Evolutionary conservation across 1,284 basidiomycete genomes (phyloP).

Genomic region (Phylloboletellus chloephorus): DNA sequence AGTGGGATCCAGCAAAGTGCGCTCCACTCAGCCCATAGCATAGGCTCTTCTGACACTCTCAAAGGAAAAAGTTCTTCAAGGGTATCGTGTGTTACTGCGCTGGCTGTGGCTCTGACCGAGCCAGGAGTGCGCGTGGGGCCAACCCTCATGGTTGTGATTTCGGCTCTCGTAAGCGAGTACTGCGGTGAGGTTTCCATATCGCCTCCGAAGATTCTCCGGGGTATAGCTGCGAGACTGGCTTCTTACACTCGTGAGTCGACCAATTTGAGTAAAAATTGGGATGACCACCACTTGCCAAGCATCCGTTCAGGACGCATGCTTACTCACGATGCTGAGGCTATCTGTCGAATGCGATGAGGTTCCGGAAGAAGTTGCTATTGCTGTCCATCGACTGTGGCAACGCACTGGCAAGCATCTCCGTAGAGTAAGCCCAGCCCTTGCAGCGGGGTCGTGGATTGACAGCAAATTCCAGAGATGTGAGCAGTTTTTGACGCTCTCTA

Average conservation of each 20-base stretch:
- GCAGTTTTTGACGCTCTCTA: slow-evolving; percentile 51
- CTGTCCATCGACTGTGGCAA: slow-evolving; percentile 41
- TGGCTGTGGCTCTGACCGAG: slow-evolving; percentile 48
- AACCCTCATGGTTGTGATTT: slow-evolving; percentile 57
- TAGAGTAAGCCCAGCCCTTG: slow-evolving; percentile 37
- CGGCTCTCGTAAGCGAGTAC: slow-evolving; percentile 61
- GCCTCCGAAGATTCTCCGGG: slow-evolving; percentile 47
- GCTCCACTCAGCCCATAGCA: slow-evolving; percentile 15
- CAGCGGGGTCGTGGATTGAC: slow-evolving; percentile 7
- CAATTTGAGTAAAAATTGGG: background rate
- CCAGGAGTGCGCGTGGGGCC: slow-evolving; percentile 41
- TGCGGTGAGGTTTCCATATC: slow-evolving; percentile 46
- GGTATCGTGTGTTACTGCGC: slow-evolving; percentile 44
- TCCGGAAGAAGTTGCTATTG: slow-evolving; percentile 39
- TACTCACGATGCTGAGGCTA: slow-evolving; percentile 64
- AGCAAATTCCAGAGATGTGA: slow-evolving; percentile 50
- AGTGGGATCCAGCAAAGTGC: slow-evolving; percentile 44
- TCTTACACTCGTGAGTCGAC: slow-evolving; percentile 45
- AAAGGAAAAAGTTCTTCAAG: slow-evolving; percentile 43
- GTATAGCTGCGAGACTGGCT: slow-evolving; percentile 42
- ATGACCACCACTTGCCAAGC: slow-evolving; percentile 35
- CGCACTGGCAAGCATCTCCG: slow-evolving; percentile 49
- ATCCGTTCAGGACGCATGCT: slow-evolving; percentile 61
- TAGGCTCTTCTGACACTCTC: slow-evolving; percentile 13
- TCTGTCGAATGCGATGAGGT: slow-evolving; percentile 52